These are phyloP conservation scores for Agrostemma githago DNA, from an alignment of 148 eudicot genomes.

Conservation along the genomic window DNA sequence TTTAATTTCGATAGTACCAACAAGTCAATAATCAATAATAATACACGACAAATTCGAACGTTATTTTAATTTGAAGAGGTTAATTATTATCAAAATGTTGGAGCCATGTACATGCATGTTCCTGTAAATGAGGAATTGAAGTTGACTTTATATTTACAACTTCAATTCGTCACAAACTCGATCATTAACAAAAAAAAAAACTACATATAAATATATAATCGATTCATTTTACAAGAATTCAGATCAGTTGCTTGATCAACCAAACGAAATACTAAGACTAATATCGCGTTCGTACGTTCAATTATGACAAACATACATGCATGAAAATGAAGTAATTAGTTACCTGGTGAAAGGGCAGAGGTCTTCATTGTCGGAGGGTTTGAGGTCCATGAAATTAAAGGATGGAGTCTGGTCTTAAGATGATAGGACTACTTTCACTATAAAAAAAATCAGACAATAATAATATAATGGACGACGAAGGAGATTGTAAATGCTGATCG, in stretches of 20 bases:
- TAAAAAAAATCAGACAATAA: background rate
- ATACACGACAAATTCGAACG: background rate
- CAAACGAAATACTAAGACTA: background rate
- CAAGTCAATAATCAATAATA: background rate
- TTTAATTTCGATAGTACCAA: too few species aligned
- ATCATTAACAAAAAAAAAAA: too few species aligned
- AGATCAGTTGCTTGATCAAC: too few species aligned
- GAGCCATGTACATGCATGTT: too few species aligned
- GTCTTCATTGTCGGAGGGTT: background rate
- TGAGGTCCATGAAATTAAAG: slow-evolving; percentile 1
- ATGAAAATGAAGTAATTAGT: too few species aligned
- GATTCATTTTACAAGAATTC: too few species aligned
- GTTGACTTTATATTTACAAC: background rate
- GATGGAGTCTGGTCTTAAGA: background rate
- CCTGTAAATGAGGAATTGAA: too few species aligned
- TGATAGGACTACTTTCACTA: background rate
- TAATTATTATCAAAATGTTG: too few species aligned
- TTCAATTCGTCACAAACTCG: background rate
- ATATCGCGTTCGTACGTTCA: background rate
- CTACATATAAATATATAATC: too few species aligned
- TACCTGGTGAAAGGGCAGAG: slow-evolving; percentile 25
- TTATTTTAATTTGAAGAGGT: too few species aligned
- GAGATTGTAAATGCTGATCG: too few species aligned
- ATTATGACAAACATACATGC: background rate
- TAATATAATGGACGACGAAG: background rate